These are phyloP conservation scores for Trichocladium uniseriatum DNA, from an alignment of 495 filamentous ascomycete species.

Conservation along the genomic window DNA sequence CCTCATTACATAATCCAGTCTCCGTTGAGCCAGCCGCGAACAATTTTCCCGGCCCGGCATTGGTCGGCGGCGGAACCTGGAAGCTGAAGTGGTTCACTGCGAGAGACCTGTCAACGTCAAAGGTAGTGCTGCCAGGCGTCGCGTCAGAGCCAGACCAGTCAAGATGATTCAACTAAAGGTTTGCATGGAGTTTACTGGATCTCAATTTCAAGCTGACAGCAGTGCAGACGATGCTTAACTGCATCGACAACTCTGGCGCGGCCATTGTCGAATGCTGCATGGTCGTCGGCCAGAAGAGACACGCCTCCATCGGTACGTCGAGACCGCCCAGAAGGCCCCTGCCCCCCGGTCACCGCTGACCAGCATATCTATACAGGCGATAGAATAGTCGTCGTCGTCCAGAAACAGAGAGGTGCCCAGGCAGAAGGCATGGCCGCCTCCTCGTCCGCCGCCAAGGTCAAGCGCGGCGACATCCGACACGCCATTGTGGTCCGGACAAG, in stretches of 20 bases:
- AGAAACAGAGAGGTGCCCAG: slow-evolving; percentile 70
- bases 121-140: slow-evolving; percentile 1
- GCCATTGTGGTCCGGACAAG: slow-evolving; percentile 87
- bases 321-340: too few relatives aligned
- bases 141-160: slow-evolving; percentile 26
- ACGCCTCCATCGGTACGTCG: slow-evolving; percentile 77
- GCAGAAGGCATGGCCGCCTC: slow-evolving; percentile 42
- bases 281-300: slow-evolving; percentile 80
- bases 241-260: slow-evolving; percentile 99
- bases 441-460: slow-evolving; percentile 73
- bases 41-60: slow-evolving; percentile 18
- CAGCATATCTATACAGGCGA: slow-evolving; percentile 52
- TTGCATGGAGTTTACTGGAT: background rate
- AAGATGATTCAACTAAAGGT: slow-evolving; percentile 99
- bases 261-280: slow-evolving; percentile 94
- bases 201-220: slow-evolving; percentile 5
- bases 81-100: slow-evolving; percentile 2
- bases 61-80: slow-evolving; percentile 5
- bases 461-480: slow-evolving; percentile 92
- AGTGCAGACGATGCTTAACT: slow-evolving; percentile 88
- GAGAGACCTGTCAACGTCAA: background rate
- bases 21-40: slow-evolving; percentile 3
- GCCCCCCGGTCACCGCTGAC: background rate
- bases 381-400: slow-evolving; percentile 92
- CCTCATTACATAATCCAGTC: slow-evolving; percentile 18